Evolutionary conservation across 1,139 yeast genomes (phyloP).

Genomic region (Nadsonia commutata): DNA sequence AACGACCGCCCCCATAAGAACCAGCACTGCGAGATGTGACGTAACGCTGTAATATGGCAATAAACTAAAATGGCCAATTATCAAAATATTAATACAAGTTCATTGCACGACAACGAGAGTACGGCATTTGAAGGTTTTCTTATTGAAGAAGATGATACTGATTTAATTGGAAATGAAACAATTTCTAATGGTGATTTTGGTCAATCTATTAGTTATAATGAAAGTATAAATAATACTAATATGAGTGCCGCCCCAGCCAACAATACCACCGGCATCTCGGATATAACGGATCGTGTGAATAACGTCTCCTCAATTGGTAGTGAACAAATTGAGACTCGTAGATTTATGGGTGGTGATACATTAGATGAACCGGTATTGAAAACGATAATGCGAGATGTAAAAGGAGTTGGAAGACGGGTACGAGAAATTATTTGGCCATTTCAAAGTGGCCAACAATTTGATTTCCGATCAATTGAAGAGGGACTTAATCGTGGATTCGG

Average conservation of each 20-base stretch:
- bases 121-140: slow-evolving; percentile 13
- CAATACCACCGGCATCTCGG: too few species aligned
- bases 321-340: slow-evolving; percentile 50
- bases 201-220: too few species aligned
- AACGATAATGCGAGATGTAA: slow-evolving; percentile 54
- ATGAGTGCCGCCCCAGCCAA: too few species aligned
- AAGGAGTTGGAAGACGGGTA: slow-evolving; percentile 49
- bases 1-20: too few species aligned
- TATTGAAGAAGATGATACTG: slow-evolving; percentile 14
- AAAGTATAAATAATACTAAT: too few species aligned
- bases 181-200: too few species aligned
- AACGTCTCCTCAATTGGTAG: slow-evolving; percentile 26
- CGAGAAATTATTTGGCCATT: slow-evolving; percentile 62
- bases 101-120: slow-evolving; percentile 13
- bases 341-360: slow-evolving; percentile 73
- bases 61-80: slow-evolving; percentile 4
- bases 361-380: slow-evolving; percentile 66
- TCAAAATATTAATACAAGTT: slow-evolving; percentile 8
- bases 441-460: slow-evolving; percentile 3
- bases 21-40: too few species aligned
- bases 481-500: slow-evolving; percentile 2
- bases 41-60: too few species aligned
- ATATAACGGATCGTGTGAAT: too few species aligned
- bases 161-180: slow-evolving; percentile 1
- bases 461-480: not conserved